Percentiles rank a stretch among this genome's conserved stretches.
Evolutionary conservation across 306 rosid species (phyloP).

Genomic region (Cicer chorassanicum): DNA sequence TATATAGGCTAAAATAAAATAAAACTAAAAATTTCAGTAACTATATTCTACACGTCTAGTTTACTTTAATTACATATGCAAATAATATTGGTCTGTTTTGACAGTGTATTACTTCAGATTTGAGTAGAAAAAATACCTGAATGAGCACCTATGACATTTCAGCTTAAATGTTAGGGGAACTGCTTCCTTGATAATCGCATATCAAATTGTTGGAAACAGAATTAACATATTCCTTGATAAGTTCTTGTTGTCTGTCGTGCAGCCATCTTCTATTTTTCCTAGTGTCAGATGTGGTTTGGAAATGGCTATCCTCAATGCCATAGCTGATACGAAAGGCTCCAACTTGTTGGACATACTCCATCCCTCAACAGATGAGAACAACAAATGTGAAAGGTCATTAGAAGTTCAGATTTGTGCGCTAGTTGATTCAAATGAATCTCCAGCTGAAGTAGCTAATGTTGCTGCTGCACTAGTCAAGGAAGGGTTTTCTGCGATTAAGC

Average conservation of each 20-base stretch:
- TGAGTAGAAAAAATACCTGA: constrained; percentile 1
- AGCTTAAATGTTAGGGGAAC: constrained; percentile 19
- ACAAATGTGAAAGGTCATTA: constrained; percentile 44
- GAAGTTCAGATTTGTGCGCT: constrained; percentile 80
- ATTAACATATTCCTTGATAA: constrained; percentile 6
- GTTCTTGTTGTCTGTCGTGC: constrained; percentile 48
- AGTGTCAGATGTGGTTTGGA: constrained; percentile 99
- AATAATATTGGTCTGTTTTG: not conserved
- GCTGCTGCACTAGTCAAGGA: constrained; percentile 70
- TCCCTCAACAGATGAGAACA: constrained; percentile 51
- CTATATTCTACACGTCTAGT: too few species aligned
- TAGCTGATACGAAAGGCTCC: constrained; percentile 68
- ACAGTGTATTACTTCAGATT: constrained; percentile 9
- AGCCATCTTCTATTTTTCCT: constrained; percentile 86
- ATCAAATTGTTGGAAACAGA: constrained; percentile 14
- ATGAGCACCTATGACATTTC: constrained; percentile 5
- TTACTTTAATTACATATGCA: not conserved
- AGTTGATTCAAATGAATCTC: constrained; percentile 69
- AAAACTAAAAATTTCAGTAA: not conserved
- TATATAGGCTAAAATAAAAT: not conserved
- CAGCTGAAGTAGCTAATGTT: constrained; percentile 74
- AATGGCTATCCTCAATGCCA: constrained; percentile 93
- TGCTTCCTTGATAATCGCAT: constrained; percentile 19
- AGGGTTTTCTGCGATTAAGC: constrained; percentile 88
- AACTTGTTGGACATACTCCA: constrained; percentile 64